phyloP scores from a whole-genome alignment of 1,139 yeast species.

The Hyphopichia buzzinii region DNA sequence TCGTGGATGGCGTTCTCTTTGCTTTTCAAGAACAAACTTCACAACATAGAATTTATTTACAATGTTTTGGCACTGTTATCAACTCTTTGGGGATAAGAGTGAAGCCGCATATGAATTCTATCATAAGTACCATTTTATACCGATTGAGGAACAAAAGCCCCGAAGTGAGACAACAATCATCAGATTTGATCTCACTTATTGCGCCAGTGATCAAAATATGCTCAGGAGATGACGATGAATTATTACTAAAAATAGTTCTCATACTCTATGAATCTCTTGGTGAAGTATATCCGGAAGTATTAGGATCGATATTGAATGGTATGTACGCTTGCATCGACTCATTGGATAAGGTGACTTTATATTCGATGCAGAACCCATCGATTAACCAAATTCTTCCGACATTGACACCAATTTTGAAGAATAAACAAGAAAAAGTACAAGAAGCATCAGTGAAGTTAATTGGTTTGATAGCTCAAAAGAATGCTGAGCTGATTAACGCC shows the following conservation, averaged over 20 bases:
- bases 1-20: conserved; percentile 79
- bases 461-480: conserved; percentile 78
- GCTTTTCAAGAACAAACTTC: conserved; percentile 78
- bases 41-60: conserved; percentile 54
- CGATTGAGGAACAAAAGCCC: conserved; percentile 73
- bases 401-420: conserved; percentile 85
- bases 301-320: conserved; percentile 81
- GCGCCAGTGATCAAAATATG: conserved; percentile 71
- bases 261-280: conserved; percentile 90
- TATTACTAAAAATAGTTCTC: conserved; percentile 67
- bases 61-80: conserved; percentile 66
- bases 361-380: conserved; percentile 71
- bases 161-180: conserved; percentile 80
- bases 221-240: conserved; percentile 50
- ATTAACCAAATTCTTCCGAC: conserved; percentile 82
- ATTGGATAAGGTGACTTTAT: conserved; percentile 46
- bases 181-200: conserved; percentile 67
- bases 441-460: conserved; percentile 78
- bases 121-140: conserved; percentile 71
- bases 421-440: conserved; percentile 89
- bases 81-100: conserved; percentile 67
- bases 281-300: conserved; percentile 91
- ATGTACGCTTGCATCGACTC: conserved; percentile 46
- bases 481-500: conserved; percentile 85
- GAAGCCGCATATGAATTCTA: conserved; percentile 72